phyloP scores from a whole-genome alignment of 2,329 filamentous ascomycete genomes.

The Stagonosporopsis cucurbitacearum region DNA sequence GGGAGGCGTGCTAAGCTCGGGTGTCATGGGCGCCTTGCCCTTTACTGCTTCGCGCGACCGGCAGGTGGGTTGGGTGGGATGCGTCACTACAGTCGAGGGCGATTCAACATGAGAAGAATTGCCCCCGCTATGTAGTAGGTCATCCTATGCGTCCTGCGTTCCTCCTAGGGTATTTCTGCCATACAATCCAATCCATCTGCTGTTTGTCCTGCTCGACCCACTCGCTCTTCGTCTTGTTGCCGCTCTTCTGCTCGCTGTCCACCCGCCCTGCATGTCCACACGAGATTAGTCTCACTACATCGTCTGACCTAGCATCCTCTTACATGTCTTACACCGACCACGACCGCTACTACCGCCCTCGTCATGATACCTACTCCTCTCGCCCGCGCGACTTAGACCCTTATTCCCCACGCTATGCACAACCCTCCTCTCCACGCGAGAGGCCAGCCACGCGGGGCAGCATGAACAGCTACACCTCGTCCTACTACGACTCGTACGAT shows the following conservation, averaged over 20 bases:
- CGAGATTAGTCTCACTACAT: conserved; percentile 4
- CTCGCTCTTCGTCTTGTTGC: background rate
- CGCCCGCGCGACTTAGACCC: conserved; percentile 32
- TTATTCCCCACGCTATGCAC: conserved; percentile 9
- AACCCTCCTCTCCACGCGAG: conserved; percentile 4
- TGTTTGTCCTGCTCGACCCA: background rate
- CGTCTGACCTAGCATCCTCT: conserved; percentile 14
- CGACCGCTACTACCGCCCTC: conserved; percentile 28
- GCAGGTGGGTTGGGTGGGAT: conserved; percentile 3
- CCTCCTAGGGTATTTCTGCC: conserved; percentile 8
- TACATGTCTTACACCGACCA: conserved; percentile 37
- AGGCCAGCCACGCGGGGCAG: conserved; percentile 14
- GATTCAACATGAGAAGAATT: conserved; percentile 13
- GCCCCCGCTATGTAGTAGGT: conserved; percentile 18
- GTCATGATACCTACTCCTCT: conserved; percentile 12
- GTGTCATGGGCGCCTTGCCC: conserved; percentile 8
- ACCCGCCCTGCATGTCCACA: conserved; percentile 11
- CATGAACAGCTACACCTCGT: conserved; percentile 25
- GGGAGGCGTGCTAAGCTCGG: conserved; percentile 6
- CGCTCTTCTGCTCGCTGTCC: background rate
- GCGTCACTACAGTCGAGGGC: conserved; percentile 17
- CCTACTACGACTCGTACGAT: conserved; percentile 39
- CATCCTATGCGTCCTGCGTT: conserved; percentile 1
- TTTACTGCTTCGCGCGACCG: background rate
- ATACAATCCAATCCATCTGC: background rate